Evolutionary conservation across 345 rosid genomes (phyloP).

Genomic region (Euphorbia lathyris): DNA sequence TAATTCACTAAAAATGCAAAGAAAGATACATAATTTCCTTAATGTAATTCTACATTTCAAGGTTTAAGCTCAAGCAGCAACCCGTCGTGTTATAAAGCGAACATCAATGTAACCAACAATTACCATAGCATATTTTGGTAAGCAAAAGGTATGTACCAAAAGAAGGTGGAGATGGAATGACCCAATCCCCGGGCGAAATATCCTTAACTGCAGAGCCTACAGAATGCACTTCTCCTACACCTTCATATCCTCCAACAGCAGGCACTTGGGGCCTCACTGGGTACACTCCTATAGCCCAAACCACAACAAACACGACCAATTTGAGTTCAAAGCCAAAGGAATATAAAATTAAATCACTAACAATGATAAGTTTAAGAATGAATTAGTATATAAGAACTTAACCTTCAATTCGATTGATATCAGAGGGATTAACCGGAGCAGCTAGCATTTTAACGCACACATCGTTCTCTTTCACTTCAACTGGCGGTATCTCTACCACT

Average conservation of each 20-base stretch:
- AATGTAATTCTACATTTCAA: not conserved
- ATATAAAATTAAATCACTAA: not conserved
- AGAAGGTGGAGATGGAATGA: conserved; percentile 83
- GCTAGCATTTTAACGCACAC: conserved; percentile 90
- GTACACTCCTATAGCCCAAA: conserved; percentile 54
- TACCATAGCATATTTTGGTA: not conserved
- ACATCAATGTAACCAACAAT: no score
- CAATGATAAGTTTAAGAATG: not conserved
- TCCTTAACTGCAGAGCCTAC: conserved; percentile 65
- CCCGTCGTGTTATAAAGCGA: no score
- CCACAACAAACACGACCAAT: not conserved
- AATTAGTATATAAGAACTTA: conserved; percentile 6
- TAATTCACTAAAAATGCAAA: not conserved
- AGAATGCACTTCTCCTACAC: conserved; percentile 77
- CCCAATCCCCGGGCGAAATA: conserved; percentile 74
- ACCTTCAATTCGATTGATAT: conserved; percentile 87
- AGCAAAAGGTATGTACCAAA: conserved; percentile 41
- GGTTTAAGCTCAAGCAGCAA: not conserved
- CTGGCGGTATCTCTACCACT: conserved; percentile 61
- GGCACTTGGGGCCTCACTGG: conserved; percentile 90
- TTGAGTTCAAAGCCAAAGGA: conserved; percentile 1
- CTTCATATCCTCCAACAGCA: conserved; percentile 91
- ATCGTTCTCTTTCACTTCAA: conserved; percentile 66
- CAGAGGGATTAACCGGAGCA: conserved; percentile 88
- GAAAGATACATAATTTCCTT: not conserved